Base-by-base conservation (phyloP, 129 eudicot species). In the Pittosporum tobira region DNA sequence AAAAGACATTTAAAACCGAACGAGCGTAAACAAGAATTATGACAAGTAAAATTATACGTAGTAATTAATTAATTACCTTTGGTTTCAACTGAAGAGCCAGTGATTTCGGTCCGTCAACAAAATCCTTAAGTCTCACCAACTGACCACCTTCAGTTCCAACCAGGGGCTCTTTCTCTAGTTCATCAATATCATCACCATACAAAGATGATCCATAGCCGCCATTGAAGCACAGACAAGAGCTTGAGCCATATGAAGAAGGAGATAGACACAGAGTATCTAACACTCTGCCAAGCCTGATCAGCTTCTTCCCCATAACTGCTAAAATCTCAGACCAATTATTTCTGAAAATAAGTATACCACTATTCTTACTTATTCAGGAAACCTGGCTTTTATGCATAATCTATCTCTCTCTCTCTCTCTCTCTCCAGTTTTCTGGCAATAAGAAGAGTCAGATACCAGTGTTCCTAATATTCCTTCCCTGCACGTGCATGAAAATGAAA, bases 71-170 rank as follows among this genome's bases (percentile, higher is more conserved):
- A 26, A 44, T 24, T 75, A 90, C 97, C 99, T 93, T 93, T 25
- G 99, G 96, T 75, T 83, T 93, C 40, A 93, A 63, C 29, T 73
- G 79, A 64, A 87, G 77, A 61, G 96, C 99, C 56, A 93, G 87
- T 10, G 94, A 79, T 34, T 84, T 94, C 31, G 88, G 79, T 57
- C 61, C 81, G 63, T 78, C 77, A 30, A 81, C 69, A 36, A 73
- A 74, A 73, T 87, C 95, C 73, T 87, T 91, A 40, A 81, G 57
- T 59, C 60, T 77, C 37, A 76, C 60, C 13, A 80, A 51, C 16
- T 71, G 82, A 47, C 63, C 67, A 21, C 23, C 68, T n/a, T 63
- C 26, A 14, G 40, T 29, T 31, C 66, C 68, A 46, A 81, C 82
- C 48, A 88, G 64, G 28, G 95, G 85, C 65, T 81, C 78, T 58